Evolutionary conservation across 768 basidiomycete species (phyloP), one percentile per base, ranked within the genome.

Genomic region (Termitomyces sp.): DNA sequence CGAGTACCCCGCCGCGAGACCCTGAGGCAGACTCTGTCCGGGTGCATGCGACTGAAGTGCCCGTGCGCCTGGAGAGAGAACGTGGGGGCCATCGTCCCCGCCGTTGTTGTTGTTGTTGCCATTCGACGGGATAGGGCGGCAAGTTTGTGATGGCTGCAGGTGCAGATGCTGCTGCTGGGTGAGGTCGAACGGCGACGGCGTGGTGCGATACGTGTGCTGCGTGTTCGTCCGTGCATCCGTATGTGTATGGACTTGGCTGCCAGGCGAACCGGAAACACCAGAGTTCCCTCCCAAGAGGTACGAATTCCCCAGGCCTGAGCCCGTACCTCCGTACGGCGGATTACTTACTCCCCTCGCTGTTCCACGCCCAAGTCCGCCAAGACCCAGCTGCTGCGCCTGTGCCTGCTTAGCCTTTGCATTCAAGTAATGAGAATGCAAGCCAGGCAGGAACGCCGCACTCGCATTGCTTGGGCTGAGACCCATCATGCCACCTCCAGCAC

Each of bases 21-120:
- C 94, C 55, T 95, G 93, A 1, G 95, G 94, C 12, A 96, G 77
- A 70, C 85, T 88, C 71, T 94, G 91, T 1, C 94, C 94, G 0
- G 94, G 94, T 1, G 91, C 92, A 62, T 95, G 94, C 17, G 86
- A 76, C 65, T 92, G 89, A 42, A 95, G 74, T 0, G 91, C 94
- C n/a, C 85, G 80, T 28, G 88, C 76, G 28, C 84, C 81, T 0
- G 94, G 89, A 14, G 86, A 87, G 1, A 85, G 70, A 17, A 73
- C 64, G 55, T 74, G 70, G 15, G 71, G 60, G 59, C 63, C 53
- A 28, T 63, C 65, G 26, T 60, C 63, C 0, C 54, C 50, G 23
- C 54, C 58, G 21, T 47, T 38, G 31, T 49, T 30, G 30, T 30
- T 23, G 23, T 23, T 55, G 17, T 43, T 55, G 44, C 57, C 51